Evolutionary conservation across 1,139 yeast genomes (phyloP).

Genomic region (Kazachstania sp.): DNA sequence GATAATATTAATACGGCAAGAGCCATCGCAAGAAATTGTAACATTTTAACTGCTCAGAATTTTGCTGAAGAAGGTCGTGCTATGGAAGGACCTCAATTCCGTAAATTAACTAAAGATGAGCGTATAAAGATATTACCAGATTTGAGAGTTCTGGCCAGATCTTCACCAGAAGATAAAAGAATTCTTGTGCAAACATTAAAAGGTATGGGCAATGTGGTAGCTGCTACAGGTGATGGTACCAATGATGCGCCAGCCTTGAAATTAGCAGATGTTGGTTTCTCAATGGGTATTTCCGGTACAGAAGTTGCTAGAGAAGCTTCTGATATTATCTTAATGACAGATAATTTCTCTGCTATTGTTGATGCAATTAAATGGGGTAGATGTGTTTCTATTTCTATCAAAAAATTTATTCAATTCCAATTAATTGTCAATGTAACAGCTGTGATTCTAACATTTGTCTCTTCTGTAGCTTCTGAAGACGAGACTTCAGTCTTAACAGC

Average conservation of each 20-base stretch:
- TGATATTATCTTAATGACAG: slow-evolving; percentile 91
- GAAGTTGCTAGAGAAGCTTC: slow-evolving; percentile 94
- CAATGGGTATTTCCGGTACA: slow-evolving; percentile 91
- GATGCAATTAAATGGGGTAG: slow-evolving; percentile 99
- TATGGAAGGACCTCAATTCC: slow-evolving; percentile 90
- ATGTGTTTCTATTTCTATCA: slow-evolving; percentile 89
- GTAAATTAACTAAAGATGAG: slow-evolving; percentile 55
- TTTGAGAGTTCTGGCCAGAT: slow-evolving; percentile 80
- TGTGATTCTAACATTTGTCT: slow-evolving; percentile 81
- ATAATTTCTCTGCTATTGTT: slow-evolving; percentile 89
- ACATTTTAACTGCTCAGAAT: slow-evolving; percentile 53
- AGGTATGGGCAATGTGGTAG: slow-evolving; percentile 83
- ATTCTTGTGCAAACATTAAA: slow-evolving; percentile 76
- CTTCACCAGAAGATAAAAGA: slow-evolving; percentile 92
- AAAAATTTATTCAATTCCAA: slow-evolving; percentile 92
- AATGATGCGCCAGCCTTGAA: slow-evolving; percentile 94
- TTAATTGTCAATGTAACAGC: slow-evolving; percentile 95
- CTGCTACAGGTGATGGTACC: slow-evolving; percentile 98
- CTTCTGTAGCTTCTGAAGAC: slow-evolving; percentile 76
- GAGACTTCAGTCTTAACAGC: slow-evolving; percentile 89
- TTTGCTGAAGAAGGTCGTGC: slow-evolving; percentile 50
- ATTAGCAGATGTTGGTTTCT: slow-evolving; percentile 85
- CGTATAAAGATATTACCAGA: slow-evolving; percentile 56
- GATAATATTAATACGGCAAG: slow-evolving; percentile 85
- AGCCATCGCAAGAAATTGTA: slow-evolving; percentile 82